Evolutionary conservation across 108 stramenopile species (phyloP).

Genomic region (Parietichytrium sp.): DNA sequence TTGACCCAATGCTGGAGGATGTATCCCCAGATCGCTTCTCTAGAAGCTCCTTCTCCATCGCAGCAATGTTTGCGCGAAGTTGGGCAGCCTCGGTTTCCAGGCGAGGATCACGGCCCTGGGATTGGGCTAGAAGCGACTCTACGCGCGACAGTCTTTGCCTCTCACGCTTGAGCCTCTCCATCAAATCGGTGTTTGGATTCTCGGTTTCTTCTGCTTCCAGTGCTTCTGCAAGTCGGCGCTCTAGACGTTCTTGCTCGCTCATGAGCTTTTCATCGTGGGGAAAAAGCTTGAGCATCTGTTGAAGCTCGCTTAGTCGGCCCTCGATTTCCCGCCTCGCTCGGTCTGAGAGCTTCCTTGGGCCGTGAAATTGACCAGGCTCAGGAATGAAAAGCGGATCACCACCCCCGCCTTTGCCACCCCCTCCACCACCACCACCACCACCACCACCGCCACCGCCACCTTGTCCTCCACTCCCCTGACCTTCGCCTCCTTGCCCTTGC

Average conservation of each 20-base stretch:
- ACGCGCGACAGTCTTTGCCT: not conserved
- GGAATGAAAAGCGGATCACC: not conserved
- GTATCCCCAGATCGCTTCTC: not conserved
- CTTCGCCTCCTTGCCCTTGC: no score
- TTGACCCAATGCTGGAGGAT: not conserved
- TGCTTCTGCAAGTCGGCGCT: slow-evolving; percentile 11
- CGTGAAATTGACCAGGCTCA: not conserved
- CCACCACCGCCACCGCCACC: not conserved
- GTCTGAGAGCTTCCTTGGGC: slow-evolving; percentile 7
- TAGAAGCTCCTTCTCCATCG: not conserved
- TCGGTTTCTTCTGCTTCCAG: not conserved
- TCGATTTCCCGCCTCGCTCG: not conserved
- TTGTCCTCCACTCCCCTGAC: no score
- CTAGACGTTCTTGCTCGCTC: not conserved
- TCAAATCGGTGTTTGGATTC: not conserved
- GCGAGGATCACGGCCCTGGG: no score
- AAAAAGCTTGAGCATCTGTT: slow-evolving; percentile 28
- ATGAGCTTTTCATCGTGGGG: slow-evolving; percentile 34
- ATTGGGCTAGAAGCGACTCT: not conserved
- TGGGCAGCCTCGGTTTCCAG: not conserved
- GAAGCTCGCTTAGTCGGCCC: not conserved
- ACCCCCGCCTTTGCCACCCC: not conserved
- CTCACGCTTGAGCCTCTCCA: not conserved
- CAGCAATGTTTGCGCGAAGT: not conserved
- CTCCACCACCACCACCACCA: slow-evolving; percentile 26